A percentile compares a stretch with the other conserved stretches of the same genome.
These are phyloP conservation scores for Mycogone perniciosa DNA, from an alignment of 2,329 filamentous ascomycete genomes.

Conservation along the genomic window DNA sequence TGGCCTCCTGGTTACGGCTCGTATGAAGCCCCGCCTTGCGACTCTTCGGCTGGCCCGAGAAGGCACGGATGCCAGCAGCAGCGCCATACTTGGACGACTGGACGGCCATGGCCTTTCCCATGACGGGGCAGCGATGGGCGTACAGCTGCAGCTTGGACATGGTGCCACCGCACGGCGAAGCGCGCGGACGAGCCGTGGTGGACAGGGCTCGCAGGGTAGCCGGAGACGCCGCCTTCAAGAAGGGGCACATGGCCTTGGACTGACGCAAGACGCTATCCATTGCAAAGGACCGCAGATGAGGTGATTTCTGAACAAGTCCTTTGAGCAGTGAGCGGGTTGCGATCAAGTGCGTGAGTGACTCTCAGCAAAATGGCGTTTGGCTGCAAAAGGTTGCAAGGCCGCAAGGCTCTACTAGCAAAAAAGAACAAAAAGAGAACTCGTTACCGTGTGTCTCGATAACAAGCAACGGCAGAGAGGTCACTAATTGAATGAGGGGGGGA, in stretches of 20 bases:
- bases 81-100: conserved; percentile 58
- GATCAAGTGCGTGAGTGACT: too few species aligned
- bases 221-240: conserved; percentile 89
- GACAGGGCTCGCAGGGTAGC: conserved; percentile 86
- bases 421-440: too few species aligned
- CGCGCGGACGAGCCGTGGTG: conserved; percentile 60
- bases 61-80: conserved; percentile 44
- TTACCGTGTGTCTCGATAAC: too few species aligned
- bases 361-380: too few species aligned
- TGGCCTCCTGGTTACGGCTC: conserved; percentile 68
- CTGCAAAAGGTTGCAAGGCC: too few species aligned
- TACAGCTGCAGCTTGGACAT: conserved; percentile 96
- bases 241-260: conserved; percentile 94
- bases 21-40: conserved; percentile 76
- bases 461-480: too few species aligned
- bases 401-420: too few species aligned
- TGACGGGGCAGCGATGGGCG: conserved; percentile 92
- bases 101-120: conserved; percentile 94
- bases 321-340: too few species aligned
- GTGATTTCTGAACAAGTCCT: neutral
- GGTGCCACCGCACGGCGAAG: conserved; percentile 74
- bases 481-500: too few species aligned
- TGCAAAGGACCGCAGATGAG: conserved; percentile 15
- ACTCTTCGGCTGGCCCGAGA: conserved; percentile 44
- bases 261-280: conserved; percentile 97